Evolutionary conservation across 495 filamentous ascomycete species (phyloP).

Genomic region (Saxispiralis lemnorum): DNA sequence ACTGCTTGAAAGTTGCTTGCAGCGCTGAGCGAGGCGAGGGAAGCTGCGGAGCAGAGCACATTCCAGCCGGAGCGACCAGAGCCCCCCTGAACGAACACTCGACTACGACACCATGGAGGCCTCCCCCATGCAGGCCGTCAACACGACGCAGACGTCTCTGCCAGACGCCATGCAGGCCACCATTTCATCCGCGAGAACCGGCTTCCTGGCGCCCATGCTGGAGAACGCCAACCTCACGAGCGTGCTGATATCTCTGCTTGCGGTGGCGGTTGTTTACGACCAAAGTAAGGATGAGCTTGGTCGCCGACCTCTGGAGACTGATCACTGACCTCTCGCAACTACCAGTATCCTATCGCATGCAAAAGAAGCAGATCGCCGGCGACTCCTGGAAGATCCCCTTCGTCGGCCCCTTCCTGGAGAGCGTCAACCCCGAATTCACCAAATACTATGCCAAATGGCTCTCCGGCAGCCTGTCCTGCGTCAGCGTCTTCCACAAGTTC

Average conservation of each 20-base stretch:
- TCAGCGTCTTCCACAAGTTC: conserved; percentile 99
- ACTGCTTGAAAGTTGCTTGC: too few species aligned
- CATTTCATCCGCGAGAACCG: conserved; percentile 1
- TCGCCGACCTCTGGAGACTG: conserved; percentile 6
- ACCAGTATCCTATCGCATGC: conserved; percentile 45
- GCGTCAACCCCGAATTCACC: conserved; percentile 77
- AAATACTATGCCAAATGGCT: conserved; percentile 84
- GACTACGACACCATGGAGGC: conserved; percentile 8
- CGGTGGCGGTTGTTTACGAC: conserved; percentile 62
- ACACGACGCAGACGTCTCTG: conserved; percentile 9
- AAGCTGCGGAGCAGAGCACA: too few species aligned
- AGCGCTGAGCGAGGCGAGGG: too few species aligned
- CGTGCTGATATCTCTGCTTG: conserved; percentile 44
- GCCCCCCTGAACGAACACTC: not conserved
- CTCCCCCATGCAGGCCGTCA: conserved; percentile 13
- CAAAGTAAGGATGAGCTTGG: conserved; percentile 41
- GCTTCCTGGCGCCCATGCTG: conserved; percentile 23
- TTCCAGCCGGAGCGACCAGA: too few species aligned
- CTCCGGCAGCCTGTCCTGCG: conserved; percentile 81
- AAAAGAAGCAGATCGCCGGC: conserved; percentile 74
- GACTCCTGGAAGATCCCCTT: conserved; percentile 78
- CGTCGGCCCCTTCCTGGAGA: conserved; percentile 87
- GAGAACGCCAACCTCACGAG: conserved; percentile 45
- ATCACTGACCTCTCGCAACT: not conserved
- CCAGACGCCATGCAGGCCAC: conserved; percentile 8